phyloP scores from a whole-genome alignment of 2,329 filamentous ascomycete genomes.

The Zarea fungicola region DNA sequence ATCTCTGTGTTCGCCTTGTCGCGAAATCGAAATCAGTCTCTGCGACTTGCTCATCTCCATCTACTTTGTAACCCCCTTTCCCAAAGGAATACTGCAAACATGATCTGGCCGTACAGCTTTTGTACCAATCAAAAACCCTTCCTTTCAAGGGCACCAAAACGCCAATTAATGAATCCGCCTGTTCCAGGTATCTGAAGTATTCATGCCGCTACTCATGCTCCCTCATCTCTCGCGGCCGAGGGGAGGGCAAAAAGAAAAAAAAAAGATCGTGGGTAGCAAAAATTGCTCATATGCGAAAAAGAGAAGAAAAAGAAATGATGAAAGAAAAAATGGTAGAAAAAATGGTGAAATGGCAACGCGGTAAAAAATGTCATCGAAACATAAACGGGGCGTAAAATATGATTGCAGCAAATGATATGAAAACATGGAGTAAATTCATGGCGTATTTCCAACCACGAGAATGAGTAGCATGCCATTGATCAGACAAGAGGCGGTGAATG shows the following conservation, averaged over 20 bases:
- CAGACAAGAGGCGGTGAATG: slow-evolving; percentile 34
- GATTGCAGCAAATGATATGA: neutral
- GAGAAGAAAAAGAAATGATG: neutral
- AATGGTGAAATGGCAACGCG: neutral
- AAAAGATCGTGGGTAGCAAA: neutral
- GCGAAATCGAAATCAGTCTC: no score
- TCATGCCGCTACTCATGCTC: neutral
- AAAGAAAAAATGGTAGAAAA: neutral
- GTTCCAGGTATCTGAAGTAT: neutral
- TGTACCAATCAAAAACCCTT: no score
- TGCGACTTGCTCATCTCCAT: no score
- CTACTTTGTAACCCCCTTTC: no score
- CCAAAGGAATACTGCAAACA: no score
- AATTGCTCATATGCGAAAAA: neutral
- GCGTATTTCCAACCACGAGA: slow-evolving; percentile 34
- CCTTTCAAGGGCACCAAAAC: no score
- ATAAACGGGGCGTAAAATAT: neutral
- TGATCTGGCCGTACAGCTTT: no score
- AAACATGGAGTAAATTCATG: slow-evolving; percentile 20
- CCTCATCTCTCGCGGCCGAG: no score
- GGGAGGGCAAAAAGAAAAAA: neutral
- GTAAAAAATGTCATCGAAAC: slow-evolving; percentile 6
- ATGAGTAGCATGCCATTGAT: slow-evolving; percentile 40
- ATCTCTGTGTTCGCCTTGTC: no score
- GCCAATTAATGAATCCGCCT: no score